Evolutionary conservation across 2,329 filamentous ascomycete species (phyloP), one percentile per base, ranked within the genome.

Genomic region (Xylariaceae sp.): DNA sequence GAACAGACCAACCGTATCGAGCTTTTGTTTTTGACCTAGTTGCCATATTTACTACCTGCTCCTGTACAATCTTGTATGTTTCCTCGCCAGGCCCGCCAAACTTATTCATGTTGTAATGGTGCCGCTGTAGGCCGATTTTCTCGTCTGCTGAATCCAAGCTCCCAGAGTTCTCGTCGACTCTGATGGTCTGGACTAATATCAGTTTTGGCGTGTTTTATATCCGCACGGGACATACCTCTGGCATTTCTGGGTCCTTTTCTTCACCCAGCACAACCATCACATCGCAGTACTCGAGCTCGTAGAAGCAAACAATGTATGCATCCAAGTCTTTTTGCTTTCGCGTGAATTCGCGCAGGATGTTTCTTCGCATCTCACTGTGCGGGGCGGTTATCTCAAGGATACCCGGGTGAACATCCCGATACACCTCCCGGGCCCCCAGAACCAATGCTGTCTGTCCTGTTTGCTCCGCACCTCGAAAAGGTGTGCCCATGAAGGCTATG

Each of bases 61-160:
- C 37, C 20, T 6, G 21, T 22, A 37, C 36, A 10, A 8, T 22
- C 6, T 5, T 22, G 20, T 37, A 37, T 11, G 17, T 11, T 21
- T 38, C 6, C 14, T 38, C 37, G 11, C 7, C 20, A 16, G 37
- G 21, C 21, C 37, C 21, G n/a, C n/a, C n/a, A 25, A 25, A 38
- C 37, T 38, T 38, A 38, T 38, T 38, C 37, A 38, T 38, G 21
- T n/a, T 21, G 37, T 23, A 38, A 38, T 38, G 21, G 7, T 12
- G 23, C 10, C 37, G 37, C 37, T 25, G 21, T 16, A 38, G 20
- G 36, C 6, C 20, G 8, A 37, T 22, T 3, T 16, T 22, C 36
- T 22, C 16, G n/a, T n/a, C n/a, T n/a, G 36, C 20, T 37, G 6
- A 11, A n/a, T 37, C 36, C 17, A 37, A 22, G 17, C 19, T 14